phyloP scores from a whole-genome alignment of 139 green algal species.

The Chlorella sorokiniana region DNA sequence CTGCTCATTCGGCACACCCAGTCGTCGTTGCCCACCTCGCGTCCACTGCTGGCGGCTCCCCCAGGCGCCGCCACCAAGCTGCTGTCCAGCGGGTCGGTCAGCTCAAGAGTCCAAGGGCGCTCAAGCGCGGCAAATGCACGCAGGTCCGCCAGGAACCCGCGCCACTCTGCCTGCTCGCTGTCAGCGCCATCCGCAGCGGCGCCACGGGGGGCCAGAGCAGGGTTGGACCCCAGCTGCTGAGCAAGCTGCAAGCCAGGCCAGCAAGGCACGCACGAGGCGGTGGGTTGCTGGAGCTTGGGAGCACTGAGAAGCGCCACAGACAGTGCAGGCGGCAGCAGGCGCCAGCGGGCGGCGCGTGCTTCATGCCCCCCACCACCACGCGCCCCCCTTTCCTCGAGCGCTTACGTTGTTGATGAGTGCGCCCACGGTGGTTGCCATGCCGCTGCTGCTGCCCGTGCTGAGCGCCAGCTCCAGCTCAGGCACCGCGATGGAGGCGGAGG shows the following conservation, averaged over 20 bases:
- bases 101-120: slow-evolving; percentile 57
- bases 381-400: neutral
- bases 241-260: slow-evolving; percentile 7
- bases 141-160: slow-evolving; percentile 26
- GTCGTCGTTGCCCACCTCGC: neutral
- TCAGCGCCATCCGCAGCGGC: slow-evolving; percentile 28
- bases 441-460: slow-evolving; percentile 7
- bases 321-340: neutral
- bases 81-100: slow-evolving; percentile 67
- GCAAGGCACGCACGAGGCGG: no score
- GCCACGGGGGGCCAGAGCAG: slow-evolving; percentile 35
- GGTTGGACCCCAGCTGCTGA: neutral
- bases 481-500: slow-evolving; percentile 55
- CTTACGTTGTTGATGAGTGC: slow-evolving; percentile 48
- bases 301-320: no score
- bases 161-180: slow-evolving; percentile 8
- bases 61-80: slow-evolving; percentile 49
- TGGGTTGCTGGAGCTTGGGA: neutral
- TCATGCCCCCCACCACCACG: no score
- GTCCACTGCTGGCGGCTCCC: neutral
- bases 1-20: no score
- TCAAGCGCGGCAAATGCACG: slow-evolving; percentile 37
- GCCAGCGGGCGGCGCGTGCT: no score
- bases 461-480: slow-evolving; percentile 70
- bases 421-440: slow-evolving; percentile 69